These are phyloP conservation scores for Cokeromyces recurvatus DNA, from an alignment of 371 early-diverging fungal species.

Conservation along the genomic window DNA sequence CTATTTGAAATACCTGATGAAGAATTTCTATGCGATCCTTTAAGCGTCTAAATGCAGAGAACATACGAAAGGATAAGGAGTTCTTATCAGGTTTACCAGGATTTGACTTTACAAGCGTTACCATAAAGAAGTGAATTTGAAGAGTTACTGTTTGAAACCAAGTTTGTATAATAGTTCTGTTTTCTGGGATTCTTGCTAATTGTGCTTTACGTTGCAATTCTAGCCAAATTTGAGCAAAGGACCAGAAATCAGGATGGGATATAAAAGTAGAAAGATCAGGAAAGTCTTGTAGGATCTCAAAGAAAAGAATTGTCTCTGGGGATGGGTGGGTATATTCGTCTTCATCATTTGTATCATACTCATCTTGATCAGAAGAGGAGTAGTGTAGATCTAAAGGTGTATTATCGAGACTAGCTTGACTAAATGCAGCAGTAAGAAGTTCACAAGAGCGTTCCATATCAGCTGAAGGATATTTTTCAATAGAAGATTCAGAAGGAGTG, in stretches of 20 bases:
- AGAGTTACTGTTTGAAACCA: slow-evolving; percentile 11
- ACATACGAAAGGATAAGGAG: slow-evolving; percentile 8
- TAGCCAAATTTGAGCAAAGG: slow-evolving; percentile 26
- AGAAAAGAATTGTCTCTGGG: neutral
- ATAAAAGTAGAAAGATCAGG: slow-evolving; percentile 25
- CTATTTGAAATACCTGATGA: slow-evolving; percentile 11
- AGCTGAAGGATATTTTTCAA: no score
- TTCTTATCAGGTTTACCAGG: neutral
- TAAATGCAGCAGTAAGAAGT: neutral
- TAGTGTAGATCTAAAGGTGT: no score
- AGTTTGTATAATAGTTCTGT: slow-evolving; percentile 4
- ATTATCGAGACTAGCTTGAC: neutral
- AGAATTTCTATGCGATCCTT: slow-evolving; percentile 16
- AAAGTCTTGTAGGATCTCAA: slow-evolving; percentile 21
- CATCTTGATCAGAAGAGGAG: no score
- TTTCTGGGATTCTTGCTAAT: slow-evolving; percentile 11
- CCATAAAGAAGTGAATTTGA: slow-evolving; percentile 12
- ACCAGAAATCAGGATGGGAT: slow-evolving; percentile 15
- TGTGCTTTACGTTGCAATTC: slow-evolving; percentile 14
- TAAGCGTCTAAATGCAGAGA: slow-evolving; percentile 18
- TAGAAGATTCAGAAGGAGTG: no score
- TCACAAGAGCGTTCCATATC: neutral
- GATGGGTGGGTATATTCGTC: neutral
- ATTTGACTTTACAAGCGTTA: neutral
- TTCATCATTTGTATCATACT: neutral